Evolutionary conservation across 2,329 filamentous ascomycete genomes (phyloP).

Genomic region (Pseudonectria foliicola): DNA sequence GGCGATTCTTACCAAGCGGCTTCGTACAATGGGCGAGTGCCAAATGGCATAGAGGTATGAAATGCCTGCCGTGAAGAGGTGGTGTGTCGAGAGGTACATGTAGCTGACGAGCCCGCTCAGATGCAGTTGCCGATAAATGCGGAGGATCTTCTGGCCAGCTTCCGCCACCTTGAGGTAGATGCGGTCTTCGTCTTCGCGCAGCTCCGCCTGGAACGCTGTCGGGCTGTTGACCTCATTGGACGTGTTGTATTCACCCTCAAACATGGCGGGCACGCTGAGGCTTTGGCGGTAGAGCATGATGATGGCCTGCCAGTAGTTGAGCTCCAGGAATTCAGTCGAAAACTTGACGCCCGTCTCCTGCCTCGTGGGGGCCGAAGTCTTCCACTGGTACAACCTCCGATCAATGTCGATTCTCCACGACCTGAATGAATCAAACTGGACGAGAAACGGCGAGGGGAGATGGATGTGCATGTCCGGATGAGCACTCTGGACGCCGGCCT

Average conservation of each 20-base stretch:
- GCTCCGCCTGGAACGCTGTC: constrained; percentile 55
- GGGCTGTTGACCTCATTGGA: constrained; percentile 58
- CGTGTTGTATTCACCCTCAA: constrained; percentile 70
- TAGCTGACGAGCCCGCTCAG: constrained; percentile 87
- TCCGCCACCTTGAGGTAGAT: constrained; percentile 94
- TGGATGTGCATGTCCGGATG: constrained; percentile 72
- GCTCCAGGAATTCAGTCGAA: constrained; percentile 79
- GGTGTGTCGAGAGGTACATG: constrained; percentile 90
- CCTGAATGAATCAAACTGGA: constrained; percentile 75
- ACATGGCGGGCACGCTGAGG: constrained; percentile 73
- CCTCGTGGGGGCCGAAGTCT: constrained; percentile 69
- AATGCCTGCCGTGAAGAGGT: constrained; percentile 94
- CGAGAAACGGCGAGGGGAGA: constrained; percentile 77
- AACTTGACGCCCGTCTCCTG: constrained; percentile 81
- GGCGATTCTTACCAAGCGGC: constrained; percentile 62
- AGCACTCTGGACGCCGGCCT: constrained; percentile 56
- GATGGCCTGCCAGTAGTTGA: constrained; percentile 97
- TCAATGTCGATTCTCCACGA: constrained; percentile 88
- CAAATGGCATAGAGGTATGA: constrained; percentile 96
- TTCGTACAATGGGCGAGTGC: constrained; percentile 86
- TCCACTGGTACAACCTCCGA: constrained; percentile 76
- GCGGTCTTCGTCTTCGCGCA: constrained; percentile 75
- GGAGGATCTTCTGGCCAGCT: constrained; percentile 85
- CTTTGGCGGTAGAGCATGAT: constrained; percentile 95
- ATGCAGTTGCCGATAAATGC: constrained; percentile 85